Evolutionary conservation across 148 eudicot species (phyloP), one percentile per base, ranked within the genome.

Genomic region (Camellia japonica): DNA sequence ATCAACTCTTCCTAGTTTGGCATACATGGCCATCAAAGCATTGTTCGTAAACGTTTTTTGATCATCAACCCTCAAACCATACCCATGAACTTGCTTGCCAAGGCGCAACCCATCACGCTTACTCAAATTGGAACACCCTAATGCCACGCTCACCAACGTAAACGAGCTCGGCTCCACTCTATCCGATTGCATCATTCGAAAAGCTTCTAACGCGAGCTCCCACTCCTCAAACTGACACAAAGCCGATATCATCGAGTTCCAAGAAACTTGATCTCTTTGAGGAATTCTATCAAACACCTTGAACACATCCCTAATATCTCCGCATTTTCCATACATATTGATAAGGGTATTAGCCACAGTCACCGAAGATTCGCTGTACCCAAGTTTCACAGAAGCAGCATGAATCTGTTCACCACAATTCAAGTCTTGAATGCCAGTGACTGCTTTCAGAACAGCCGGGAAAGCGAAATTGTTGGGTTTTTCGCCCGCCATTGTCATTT

Each of bases 21-120:
- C 90, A 81, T 95, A 95, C 97, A 95, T 90, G 7, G 94, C 81
- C 91, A 95, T 90, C 91, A 95, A 88, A 4, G 95, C 86, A 86
- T 95, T 95, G 71, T 79, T 74, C 2, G 90, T 91, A 85, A 82
- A 90, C 3, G 91, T 85, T 71, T 81, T 88, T 59, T 74, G 79
- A 72, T 90, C 91, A 71, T 87, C 90, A 59, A 82, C 82, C 78
- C 90, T 91, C 88, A 91, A 88, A 83, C 89, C 77, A 85, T 90
- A 93, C 18, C 86, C 93, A 86, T 91, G 98, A 75, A 90, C 90
- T 78, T 93, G 90, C 82, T 90, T 94, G 41, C 98, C 98, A 73
- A 94, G 86, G 80, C 84, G 83, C 82, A 93, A 83, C 62, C 93
- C 91, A 8, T 86, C 85, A 16, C 10, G 43, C 74, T 23, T 23